Base-by-base conservation (phyloP, 2,329 filamentous ascomycete species). In the Aspergillus piperis region DNA sequence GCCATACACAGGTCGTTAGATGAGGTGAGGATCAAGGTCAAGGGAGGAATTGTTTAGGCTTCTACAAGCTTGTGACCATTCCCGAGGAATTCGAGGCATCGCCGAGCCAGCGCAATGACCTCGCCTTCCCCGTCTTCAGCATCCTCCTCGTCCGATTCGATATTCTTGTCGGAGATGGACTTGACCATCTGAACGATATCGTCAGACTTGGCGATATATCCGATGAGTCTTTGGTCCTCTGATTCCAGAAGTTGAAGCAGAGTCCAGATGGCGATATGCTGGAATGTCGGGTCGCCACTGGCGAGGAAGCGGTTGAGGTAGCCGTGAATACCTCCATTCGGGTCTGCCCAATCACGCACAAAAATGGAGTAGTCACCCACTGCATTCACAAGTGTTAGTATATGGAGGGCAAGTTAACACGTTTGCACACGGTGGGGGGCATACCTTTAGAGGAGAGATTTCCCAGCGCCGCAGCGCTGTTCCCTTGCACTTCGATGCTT, bases 211-310 rank as follows among this genome's bases (percentile, higher is more conserved):
- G 91, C 88, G 68, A 99, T 97, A 52, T 92, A 87, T 53, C 88
- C 88, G 64, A 97, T 90, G n/a, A 99, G 83, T 58, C 87, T 89
- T 78, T 90, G 88, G 73, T 99, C 94, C 74, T 96, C 93, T 0
- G 94, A 97, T 78, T 99, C 95, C 54, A 99, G 88, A 4, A 99
- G 85, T 74, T 99, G 95, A 3, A 99, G 85, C 51, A 99, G 80
- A 1, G 95, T 99, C 95, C 95, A 99, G 64, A 98, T 96, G 54
- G 95, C 95, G 72, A 99, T 99, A 75, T 99, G 95, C 78, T 99
- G 95, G 83, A 99, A 99, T 0, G 95, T 99, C 0, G 95, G 88
- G 73, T 99, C 95, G 42, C 93, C 94, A 65, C 92, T 97, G 48
- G 90, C 91, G 17, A 99, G 84, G 82, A 99, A 99, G 57, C 94